Evolutionary conservation across 2,329 filamentous ascomycete species (phyloP), one percentile per base, ranked within the genome.

Genomic region (Esteya vermicola): DNA sequence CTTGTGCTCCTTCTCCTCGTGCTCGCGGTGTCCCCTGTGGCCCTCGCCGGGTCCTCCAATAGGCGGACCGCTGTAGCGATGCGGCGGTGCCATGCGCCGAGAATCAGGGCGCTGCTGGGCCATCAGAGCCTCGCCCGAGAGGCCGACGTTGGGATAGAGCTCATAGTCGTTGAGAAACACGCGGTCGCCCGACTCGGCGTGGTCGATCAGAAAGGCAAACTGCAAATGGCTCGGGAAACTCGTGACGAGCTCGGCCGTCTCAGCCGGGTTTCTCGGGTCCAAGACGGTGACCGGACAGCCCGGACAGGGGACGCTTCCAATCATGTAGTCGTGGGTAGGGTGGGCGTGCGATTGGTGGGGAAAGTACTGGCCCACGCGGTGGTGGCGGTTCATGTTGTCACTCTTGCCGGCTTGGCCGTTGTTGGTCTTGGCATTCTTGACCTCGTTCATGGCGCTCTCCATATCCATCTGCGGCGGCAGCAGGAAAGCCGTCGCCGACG

Each of bases 101-200:
- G n/a, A n/a, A n/a, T n/a, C n/a, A n/a, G n/a, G n/a, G n/a, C n/a
- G n/a, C n/a, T n/a, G n/a, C n/a, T n/a, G n/a, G 12, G 25, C 57
- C 26, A 65, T 50, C 41, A 74, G 63, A 12, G 57, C 49, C 10
- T 71, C 71, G 6, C 54, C 57, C 28, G 75, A 58, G 9, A 57
- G 55, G 36, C 57, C 55, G 46, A 70, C 55, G 38, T 63, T 57
- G 14, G 72, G 71, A 48, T 76, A 81, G 16, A 81, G 60, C 49
- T 74, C 68, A 44, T 70, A 67, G 42, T 67, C 72, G 55, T 81
- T 80, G 42, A 81, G 50, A 28, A 72, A 51, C 21, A 82, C 59
- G 32, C 58, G 60, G 45, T 69, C 63, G 43, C 52, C 51, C 36
- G 59, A 59, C 31, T 54, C 47, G 23, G 58, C 56, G 44, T 65